These are phyloP conservation scores for Thelephora terrestris DNA, from an alignment of 1,284 basidiomycete species.

Conservation along the genomic window DNA sequence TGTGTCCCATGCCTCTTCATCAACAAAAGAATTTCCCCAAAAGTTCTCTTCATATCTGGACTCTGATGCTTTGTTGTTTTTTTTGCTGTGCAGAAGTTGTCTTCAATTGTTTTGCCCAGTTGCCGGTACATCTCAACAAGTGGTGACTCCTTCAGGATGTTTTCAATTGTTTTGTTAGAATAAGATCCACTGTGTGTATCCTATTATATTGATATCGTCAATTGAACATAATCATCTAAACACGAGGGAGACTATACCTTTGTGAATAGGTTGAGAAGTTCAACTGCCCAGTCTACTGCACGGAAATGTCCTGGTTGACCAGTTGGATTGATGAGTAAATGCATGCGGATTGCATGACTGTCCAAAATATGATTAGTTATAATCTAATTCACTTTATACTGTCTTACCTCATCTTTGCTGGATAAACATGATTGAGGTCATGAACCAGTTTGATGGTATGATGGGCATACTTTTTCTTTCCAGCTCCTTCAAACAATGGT, in stretches of 20 bases:
- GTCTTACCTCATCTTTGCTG: slow-evolving; percentile 10
- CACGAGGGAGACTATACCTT: slow-evolving; percentile 12
- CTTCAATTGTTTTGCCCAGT: slow-evolving; percentile 15
- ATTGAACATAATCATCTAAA: neutral
- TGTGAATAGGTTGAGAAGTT: slow-evolving; percentile 21
- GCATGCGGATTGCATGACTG: neutral
- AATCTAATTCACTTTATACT: neutral
- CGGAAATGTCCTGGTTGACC: slow-evolving; percentile 17
- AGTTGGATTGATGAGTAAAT: slow-evolving; percentile 20
- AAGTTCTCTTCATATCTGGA: slow-evolving; percentile 21
- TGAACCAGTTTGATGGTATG: slow-evolving; percentile 14
- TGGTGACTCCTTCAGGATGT: slow-evolving; percentile 23
- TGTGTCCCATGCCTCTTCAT: slow-evolving; percentile 15
- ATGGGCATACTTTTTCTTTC: slow-evolving; percentile 23
- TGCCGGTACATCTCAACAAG: slow-evolving; percentile 21
- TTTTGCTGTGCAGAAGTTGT: slow-evolving; percentile 18
- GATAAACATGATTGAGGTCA: slow-evolving; percentile 13
- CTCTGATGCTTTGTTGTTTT: slow-evolving; percentile 17
- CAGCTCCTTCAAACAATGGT: slow-evolving; percentile 17
- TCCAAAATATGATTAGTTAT: neutral
- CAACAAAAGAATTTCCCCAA: slow-evolving; percentile 13
- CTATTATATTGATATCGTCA: neutral
- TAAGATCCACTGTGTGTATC: slow-evolving; percentile 4
- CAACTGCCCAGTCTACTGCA: slow-evolving; percentile 21
- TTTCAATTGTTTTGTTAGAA: slow-evolving; percentile 19